Evolutionary conservation across 257 asterid genomes (phyloP).

Genomic region (Solanum dulcamara): DNA sequence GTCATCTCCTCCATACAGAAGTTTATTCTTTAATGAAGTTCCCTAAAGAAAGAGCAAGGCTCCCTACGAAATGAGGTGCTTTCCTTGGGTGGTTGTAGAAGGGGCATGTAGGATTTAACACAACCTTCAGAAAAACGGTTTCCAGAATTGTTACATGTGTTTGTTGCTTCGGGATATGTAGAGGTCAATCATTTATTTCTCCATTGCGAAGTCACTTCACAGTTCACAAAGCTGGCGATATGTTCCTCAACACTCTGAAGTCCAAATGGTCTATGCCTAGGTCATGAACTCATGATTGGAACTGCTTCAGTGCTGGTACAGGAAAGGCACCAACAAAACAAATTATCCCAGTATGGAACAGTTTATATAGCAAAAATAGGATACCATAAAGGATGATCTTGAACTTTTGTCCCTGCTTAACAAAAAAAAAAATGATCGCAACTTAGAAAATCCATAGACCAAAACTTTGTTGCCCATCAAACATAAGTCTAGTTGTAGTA

Average conservation of each 20-base stretch:
- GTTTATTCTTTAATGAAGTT: neutral
- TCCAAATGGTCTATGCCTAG: neutral
- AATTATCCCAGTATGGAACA: neutral
- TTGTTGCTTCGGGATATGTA: neutral
- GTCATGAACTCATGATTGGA: neutral
- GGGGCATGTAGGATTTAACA: neutral
- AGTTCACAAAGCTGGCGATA: neutral
- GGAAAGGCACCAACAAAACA: neutral
- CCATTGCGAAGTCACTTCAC: neutral
- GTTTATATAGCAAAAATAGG: neutral
- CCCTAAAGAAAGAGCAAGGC: neutral
- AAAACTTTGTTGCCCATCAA: neutral
- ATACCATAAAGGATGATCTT: neutral
- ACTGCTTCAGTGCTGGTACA: neutral
- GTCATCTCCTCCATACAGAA: neutral
- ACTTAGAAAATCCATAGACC: neutral
- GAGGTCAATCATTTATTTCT: neutral
- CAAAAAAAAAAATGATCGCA: neutral
- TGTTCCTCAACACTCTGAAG: neutral
- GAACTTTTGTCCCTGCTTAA: neutral
- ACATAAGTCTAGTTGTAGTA: neutral
- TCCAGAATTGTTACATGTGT: neutral
- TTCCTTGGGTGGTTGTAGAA: neutral
- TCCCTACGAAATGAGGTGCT: neutral
- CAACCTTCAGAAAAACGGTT: neutral